These are phyloP conservation scores for Colletotrichum cereale DNA, from an alignment of 2,329 filamentous ascomycete genomes.

Conservation along the genomic window DNA sequence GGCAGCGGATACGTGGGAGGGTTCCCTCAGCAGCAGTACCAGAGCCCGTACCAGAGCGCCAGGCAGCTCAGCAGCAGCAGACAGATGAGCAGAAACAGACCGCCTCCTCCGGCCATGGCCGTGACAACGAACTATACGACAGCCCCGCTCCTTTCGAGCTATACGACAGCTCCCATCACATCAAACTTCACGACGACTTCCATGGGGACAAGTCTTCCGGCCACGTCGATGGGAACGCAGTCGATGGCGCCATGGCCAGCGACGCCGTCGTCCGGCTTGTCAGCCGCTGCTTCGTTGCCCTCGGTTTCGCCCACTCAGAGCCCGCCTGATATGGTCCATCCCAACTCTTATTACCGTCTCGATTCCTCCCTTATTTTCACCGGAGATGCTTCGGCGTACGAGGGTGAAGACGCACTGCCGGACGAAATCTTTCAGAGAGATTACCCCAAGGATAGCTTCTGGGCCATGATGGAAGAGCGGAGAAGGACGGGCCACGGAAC, in stretches of 20 bases:
- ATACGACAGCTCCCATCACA: not conserved
- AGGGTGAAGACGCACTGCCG: not conserved
- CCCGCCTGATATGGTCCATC: constrained; percentile 1
- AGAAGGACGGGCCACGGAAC: not conserved
- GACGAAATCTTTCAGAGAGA: not conserved
- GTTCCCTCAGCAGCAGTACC: not conserved
- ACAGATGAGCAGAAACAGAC: not conserved
- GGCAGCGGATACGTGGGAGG: not conserved
- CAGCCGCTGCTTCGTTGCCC: constrained; percentile 3
- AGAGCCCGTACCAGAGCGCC: not conserved
- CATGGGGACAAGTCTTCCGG: not conserved
- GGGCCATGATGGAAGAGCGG: constrained; percentile 1
- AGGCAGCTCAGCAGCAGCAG: not conserved
- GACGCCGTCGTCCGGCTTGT: constrained; percentile 3
- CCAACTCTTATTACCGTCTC: constrained; percentile 1
- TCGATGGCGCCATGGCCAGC: not conserved
- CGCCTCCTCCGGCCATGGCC: not conserved
- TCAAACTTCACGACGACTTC: not conserved
- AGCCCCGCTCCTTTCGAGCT: not conserved
- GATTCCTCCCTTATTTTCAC: not conserved
- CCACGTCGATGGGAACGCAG: not conserved
- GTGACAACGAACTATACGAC: not conserved
- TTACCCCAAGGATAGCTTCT: not conserved
- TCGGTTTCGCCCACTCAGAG: constrained; percentile 11
- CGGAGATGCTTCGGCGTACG: not conserved